A percentile compares a stretch with the other conserved stretches of the same genome.
Evolutionary conservation across 805 yeast genomes (phyloP).

Genomic region (Kodamaea laetipori): DNA sequence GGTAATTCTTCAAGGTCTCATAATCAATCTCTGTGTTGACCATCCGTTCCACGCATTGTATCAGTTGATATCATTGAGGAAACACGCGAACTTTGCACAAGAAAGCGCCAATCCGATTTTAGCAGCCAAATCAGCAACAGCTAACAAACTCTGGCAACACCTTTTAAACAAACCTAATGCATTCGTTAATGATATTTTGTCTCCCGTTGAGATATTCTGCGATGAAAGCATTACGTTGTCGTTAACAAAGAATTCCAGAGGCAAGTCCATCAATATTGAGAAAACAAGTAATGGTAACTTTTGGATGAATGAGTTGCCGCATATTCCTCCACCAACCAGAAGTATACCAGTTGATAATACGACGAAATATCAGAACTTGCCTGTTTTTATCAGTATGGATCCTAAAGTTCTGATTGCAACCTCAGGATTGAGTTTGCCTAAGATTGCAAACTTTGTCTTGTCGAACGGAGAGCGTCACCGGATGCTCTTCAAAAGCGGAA

Average conservation of each 20-base stretch:
- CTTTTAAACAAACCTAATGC: conserved; percentile 29
- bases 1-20: conserved; percentile 46
- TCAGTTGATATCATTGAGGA: conserved; percentile 56
- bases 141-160: conserved; percentile 48
- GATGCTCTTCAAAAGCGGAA: conserved; percentile 76
- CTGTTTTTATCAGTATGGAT: conserved; percentile 50
- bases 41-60: conserved; percentile 80
- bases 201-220: conserved; percentile 53
- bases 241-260: conserved; percentile 40
- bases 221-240: conserved; percentile 55
- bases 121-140: conserved; percentile 50
- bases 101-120: conserved; percentile 35
- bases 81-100: conserved; percentile 40
- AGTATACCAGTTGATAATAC: conserved; percentile 44
- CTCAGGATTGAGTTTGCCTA: conserved; percentile 87
- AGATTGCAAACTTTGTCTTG: conserved; percentile 58
- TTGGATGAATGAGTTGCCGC: conserved; percentile 50
- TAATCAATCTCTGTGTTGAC: conserved; percentile 48
- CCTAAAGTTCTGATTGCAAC: conserved; percentile 60
- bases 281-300: conserved; percentile 36
- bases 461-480: conserved; percentile 61
- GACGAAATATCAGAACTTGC: conserved; percentile 47
- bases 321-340: conserved; percentile 70
- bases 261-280: conserved; percentile 31
- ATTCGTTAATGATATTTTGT: conserved; percentile 33